Percentiles rank a stretch among this genome's conserved stretches.
Conservation (phyloP, 208 protist species). For the Crithidia thermophila region DNA sequence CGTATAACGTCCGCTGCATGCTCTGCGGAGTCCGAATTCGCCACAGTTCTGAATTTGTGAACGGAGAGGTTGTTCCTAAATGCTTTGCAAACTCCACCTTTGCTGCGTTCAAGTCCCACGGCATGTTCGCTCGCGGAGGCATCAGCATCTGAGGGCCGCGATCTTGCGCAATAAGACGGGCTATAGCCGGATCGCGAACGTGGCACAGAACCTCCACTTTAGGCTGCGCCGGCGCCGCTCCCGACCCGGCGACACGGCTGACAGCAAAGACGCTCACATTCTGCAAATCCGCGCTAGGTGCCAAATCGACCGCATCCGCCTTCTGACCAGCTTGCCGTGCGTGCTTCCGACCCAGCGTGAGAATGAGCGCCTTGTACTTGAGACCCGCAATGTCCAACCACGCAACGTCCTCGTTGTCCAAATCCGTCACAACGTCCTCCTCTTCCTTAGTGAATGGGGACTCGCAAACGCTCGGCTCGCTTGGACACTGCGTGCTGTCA, state of each 20-base stretch:
- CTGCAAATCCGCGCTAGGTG: constrained; percentile 37
- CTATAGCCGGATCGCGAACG: constrained; percentile 35
- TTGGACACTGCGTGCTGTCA: not conserved
- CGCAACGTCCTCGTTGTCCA: constrained; percentile 49
- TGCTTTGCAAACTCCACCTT: constrained; percentile 14
- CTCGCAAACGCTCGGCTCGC: constrained; percentile 2
- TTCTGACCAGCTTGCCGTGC: constrained; percentile 17
- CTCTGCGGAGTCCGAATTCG: constrained; percentile 2
- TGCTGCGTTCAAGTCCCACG: constrained; percentile 17
- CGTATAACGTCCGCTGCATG: not conserved
- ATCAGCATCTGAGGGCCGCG: constrained; percentile 35
- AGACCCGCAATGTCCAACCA: constrained; percentile 57
- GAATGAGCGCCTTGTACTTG: constrained; percentile 60
- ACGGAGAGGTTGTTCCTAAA: constrained; percentile 7
- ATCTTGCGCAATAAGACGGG: constrained; percentile 43
- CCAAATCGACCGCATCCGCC: constrained; percentile 35
- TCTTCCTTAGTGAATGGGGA: constrained; percentile 40
- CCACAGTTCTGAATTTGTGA: constrained; percentile 32
- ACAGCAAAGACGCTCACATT: constrained; percentile 43
- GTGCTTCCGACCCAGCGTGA: constrained; percentile 23
- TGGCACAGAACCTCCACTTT: constrained; percentile 28
- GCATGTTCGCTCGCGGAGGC: constrained; percentile 16
- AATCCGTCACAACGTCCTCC: constrained; percentile 34
- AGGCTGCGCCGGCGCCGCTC: not conserved
- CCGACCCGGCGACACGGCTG: not conserved